phyloP scores from a whole-genome alignment of 148 eudicot species.

The Chenopodium formosanum region DNA sequence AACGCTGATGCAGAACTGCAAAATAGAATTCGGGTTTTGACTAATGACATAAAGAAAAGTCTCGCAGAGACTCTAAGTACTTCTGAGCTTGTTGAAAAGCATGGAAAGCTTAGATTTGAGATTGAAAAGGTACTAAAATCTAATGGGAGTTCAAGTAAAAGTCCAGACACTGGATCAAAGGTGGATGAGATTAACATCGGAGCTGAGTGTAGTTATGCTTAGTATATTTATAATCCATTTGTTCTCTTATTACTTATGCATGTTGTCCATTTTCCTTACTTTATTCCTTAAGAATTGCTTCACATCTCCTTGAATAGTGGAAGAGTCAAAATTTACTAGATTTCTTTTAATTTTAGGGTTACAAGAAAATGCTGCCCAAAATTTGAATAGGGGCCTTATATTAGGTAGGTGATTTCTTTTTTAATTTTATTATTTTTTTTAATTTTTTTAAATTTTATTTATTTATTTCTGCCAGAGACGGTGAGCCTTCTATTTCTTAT shows the following conservation, averaged over 20 bases:
- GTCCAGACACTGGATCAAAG: constrained; percentile 29
- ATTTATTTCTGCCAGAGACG: too few relatives aligned
- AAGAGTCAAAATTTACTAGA: neutral
- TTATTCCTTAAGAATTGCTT: neutral
- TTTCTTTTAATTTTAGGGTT: constrained; percentile 4
- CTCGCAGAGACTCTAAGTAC: constrained; percentile 51
- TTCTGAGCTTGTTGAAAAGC: constrained; percentile 50
- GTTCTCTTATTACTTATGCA: neutral
- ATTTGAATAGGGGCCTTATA: neutral
- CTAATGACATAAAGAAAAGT: constrained; percentile 52
- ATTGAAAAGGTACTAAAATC: constrained; percentile 39
- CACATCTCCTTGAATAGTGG: neutral
- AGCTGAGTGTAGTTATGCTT: constrained; percentile 34
- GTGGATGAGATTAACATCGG: constrained; percentile 33
- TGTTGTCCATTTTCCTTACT: neutral
- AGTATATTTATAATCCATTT: constrained; percentile 24
- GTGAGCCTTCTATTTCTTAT: too few relatives aligned
- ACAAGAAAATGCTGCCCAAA: neutral
- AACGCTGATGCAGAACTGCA: constrained; percentile 45
- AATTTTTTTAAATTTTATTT: too few relatives aligned
- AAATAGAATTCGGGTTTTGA: constrained; percentile 47
- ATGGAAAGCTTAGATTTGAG: constrained; percentile 48
- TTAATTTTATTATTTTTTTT: too few relatives aligned
- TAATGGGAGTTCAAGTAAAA: constrained; percentile 39
- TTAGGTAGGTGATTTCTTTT: neutral